Base-by-base conservation (phyloP, 1,284 basidiomycete species). In the Entoloma clypeatum region DNA sequence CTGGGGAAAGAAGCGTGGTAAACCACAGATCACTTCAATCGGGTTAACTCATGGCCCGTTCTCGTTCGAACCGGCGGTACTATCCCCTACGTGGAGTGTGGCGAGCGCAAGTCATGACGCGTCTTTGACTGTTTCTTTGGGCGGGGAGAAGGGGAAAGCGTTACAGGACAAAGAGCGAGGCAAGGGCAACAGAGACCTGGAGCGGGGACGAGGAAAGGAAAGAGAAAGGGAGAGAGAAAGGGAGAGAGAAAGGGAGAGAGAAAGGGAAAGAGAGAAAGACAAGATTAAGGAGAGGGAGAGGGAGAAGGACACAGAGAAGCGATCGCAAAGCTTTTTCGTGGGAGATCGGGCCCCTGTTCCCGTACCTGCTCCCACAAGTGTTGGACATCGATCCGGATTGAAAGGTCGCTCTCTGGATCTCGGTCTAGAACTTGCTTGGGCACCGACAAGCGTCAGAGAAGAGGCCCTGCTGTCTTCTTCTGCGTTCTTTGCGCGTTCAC, bases 331-430 rank as follows among this genome's bases (percentile, higher is more conserved):
- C 25, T 37, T 46, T 29, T 39, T 49, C 16, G 50, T 42, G 17
- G 53, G 56, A n/a, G 60, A 65, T 39, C 59, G 60, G 18, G 52
- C 62, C 18, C 59, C 62, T 29, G 61, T 63, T 6, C 58, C 63
- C 25, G 55, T 61, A 8, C 60, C 63, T 28, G 38, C 46, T 25
- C 41, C 56, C 35, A n/a, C n/a, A n/a, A 61, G 48, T 52, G 56
- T 48, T 33, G 69, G 58, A 6, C 59, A 62, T 49, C 62, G 64
- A 39, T 62, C 71, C 22, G 66, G 69, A 36, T 58, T 62, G 4
- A 81, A 79, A 53, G 80, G 81, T 3, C 77, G 81, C 17, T 85
- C 82, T 17, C 59, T 85, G 24, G 82, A 85, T 57, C 68, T 85
- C 7, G 77, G 77, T 3, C 54, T 85, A 9, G 61, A 79, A 57